A percentile compares a stretch with the other conserved stretches of the same genome.
Conservation (phyloP, 805 yeast species). For the Kuraishia borneana region DNA sequence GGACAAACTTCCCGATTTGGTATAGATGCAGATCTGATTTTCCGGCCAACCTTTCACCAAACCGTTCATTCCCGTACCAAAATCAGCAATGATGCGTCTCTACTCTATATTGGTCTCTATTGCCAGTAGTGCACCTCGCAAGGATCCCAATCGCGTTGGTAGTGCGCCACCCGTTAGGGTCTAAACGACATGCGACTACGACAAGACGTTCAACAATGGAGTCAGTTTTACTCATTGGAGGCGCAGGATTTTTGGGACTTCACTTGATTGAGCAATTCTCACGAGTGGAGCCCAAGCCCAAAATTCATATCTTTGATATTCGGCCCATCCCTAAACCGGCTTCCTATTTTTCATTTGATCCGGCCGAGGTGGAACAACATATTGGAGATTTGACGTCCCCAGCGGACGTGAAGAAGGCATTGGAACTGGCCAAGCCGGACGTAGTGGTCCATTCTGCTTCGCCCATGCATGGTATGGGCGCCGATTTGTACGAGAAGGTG, state of each 20-base stretch:
- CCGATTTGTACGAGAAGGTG: constrained; percentile 75
- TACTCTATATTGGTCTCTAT: no score
- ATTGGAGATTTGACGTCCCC: constrained; percentile 79
- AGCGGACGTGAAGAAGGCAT: constrained; percentile 55
- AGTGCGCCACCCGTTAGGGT: no score
- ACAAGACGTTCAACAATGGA: constrained; percentile 13
- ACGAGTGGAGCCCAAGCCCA: constrained; percentile 50
- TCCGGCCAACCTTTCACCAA: no score
- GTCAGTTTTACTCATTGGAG: constrained; percentile 83
- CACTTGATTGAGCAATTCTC: constrained; percentile 83
- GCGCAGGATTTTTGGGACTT: constrained; percentile 88
- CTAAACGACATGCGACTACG: no score
- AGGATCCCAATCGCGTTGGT: no score
- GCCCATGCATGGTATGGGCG: constrained; percentile 85
- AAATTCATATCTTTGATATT: constrained; percentile 81
- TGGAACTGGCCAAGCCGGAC: constrained; percentile 44
- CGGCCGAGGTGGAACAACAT: constrained; percentile 43
- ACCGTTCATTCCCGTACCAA: no score
- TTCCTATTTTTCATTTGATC: constrained; percentile 63
- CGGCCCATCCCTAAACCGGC: constrained; percentile 76
- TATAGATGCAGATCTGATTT: no score
- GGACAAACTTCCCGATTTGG: no score
- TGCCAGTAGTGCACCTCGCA: no score
- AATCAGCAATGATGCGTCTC: no score
- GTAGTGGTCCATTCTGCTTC: constrained; percentile 94